Percentiles rank a stretch among this genome's conserved stretches.
Conservation (phyloP, 1,284 basidiomycete genomes). For the Thelephora terrestris region DNA sequence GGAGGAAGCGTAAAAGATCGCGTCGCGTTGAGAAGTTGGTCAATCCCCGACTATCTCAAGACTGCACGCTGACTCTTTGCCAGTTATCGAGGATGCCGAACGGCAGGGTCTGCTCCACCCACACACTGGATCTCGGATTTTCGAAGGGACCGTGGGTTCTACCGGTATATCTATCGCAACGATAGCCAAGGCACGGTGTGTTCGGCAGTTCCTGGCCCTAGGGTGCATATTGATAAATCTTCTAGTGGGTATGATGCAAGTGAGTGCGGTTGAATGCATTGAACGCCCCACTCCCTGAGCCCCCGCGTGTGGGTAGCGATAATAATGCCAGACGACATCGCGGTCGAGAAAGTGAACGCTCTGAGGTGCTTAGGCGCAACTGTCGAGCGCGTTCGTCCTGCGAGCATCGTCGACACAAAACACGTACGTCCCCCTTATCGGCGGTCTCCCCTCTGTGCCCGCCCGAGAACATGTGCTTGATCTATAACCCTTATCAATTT, state of each 20-base stretch:
- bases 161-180: slow-evolving; percentile 97
- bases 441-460: background rate
- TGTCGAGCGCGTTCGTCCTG: slow-evolving; percentile 78
- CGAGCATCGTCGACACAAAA: slow-evolving; percentile 90
- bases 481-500: background rate
- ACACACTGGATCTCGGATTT: slow-evolving; percentile 86
- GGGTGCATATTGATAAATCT: background rate
- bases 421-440: slow-evolving; percentile 47
- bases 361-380: slow-evolving; percentile 79
- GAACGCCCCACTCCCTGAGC: background rate
- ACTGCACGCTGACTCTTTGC: background rate
- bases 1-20: slow-evolving; percentile 98
- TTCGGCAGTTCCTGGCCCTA: background rate
- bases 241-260: slow-evolving; percentile 68
- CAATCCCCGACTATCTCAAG: background rate
- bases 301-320: slow-evolving; percentile 42
- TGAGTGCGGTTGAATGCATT: slow-evolving; percentile 24
- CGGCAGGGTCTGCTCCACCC: slow-evolving; percentile 75
- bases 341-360: slow-evolving; percentile 83
- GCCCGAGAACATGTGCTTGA: background rate
- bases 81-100: slow-evolving; percentile 94
- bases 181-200: slow-evolving; percentile 78
- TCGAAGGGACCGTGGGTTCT: slow-evolving; percentile 96
- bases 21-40: slow-evolving; percentile 81
- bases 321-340: slow-evolving; percentile 91